Evolutionary conservation across 129 eudicot genomes (phyloP).

Genomic region (Chrysanthemum seticuspe): DNA sequence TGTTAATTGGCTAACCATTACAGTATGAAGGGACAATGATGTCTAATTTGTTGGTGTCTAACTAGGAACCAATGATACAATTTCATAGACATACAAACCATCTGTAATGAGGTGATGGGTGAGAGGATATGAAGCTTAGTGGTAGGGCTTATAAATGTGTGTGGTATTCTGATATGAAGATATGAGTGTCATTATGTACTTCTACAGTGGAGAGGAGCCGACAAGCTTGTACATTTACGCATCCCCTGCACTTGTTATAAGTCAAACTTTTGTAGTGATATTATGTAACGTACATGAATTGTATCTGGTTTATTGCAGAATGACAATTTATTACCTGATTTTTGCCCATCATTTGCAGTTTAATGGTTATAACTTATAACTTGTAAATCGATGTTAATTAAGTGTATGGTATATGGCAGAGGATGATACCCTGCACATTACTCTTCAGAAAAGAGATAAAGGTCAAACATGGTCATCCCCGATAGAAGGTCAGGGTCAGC

Average conservation of each 20-base stretch:
- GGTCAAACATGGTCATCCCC: constrained; percentile 98
- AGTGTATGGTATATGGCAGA: constrained; percentile 45
- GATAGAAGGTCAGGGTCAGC: constrained; percentile 82
- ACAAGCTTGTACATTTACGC: too few relatives aligned
- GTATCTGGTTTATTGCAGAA: constrained; percentile 6
- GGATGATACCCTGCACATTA: constrained; percentile 87
- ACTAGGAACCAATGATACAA: too few relatives aligned
- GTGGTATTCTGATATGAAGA: too few relatives aligned
- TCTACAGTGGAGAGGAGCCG: too few relatives aligned
- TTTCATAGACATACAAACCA: too few relatives aligned
- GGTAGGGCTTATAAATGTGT: too few relatives aligned
- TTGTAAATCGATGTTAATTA: constrained; percentile 6
- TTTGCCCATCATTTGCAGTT: neutral
- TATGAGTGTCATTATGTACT: too few relatives aligned
- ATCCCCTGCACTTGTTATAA: neutral
- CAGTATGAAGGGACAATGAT: too few relatives aligned
- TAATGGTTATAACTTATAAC: neutral
- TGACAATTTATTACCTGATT: neutral
- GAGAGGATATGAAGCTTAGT: too few relatives aligned
- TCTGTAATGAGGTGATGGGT: too few relatives aligned
- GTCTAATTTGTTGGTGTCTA: too few relatives aligned
- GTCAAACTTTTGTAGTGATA: neutral
- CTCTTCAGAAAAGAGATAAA: constrained; percentile 89
- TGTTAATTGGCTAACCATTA: too few relatives aligned
- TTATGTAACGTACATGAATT: constrained; percentile 4